Conservation (phyloP, 441 rosid genomes). For the Bruguiera hainesii region DNA sequence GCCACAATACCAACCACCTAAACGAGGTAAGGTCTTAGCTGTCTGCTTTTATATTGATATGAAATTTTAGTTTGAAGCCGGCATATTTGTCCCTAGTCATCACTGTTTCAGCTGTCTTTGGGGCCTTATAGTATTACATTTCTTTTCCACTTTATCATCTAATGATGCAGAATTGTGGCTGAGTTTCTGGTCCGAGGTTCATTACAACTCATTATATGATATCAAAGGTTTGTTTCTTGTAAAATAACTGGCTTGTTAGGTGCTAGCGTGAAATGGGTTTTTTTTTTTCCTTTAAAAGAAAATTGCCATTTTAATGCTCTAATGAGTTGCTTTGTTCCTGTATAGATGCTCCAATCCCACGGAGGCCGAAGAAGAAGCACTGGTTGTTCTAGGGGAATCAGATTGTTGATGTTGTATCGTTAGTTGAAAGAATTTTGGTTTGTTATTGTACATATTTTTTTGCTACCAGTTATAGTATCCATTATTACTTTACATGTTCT, state of each 20-base stretch:
- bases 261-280: neutral
- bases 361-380: constrained; percentile 84
- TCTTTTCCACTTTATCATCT: constrained; percentile 5
- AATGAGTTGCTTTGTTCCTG: constrained; percentile 16
- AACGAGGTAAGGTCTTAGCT: constrained; percentile 48
- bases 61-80: neutral
- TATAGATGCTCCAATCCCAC: constrained; percentile 64
- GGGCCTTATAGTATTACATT: constrained; percentile 1
- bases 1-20: constrained; percentile 66
- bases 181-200: constrained; percentile 98
- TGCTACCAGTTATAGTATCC: no score
- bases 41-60: neutral
- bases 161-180: constrained; percentile 85
- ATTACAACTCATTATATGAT: constrained; percentile 90
- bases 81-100: neutral
- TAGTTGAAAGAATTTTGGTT: neutral
- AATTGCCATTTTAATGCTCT: neutral
- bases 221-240: constrained; percentile 55
- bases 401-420: neutral
- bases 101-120: neutral
- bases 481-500: no score
- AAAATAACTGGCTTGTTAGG: neutral
- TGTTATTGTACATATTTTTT: neutral
- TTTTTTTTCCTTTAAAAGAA: neutral
- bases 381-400: constrained; percentile 70